Base-by-base conservation (phyloP, 1,139 yeast species). In the Hyphopichia pseudoburtonii region DNA sequence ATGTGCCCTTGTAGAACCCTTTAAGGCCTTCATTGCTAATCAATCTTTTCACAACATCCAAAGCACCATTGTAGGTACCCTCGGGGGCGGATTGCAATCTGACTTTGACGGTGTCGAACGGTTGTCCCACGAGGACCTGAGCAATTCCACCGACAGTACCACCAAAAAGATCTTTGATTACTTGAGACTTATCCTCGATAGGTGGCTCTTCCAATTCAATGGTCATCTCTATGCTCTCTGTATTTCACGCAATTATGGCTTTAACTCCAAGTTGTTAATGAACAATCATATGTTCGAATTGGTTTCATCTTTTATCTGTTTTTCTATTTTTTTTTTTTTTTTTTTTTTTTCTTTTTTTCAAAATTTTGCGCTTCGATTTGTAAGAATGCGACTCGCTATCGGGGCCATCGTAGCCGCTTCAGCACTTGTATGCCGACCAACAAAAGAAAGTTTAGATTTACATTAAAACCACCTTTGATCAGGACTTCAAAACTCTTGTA, bases 131-230 rank as follows among this genome's bases (percentile, higher is more conserved):
- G 33, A 90, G 68, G 11, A 90, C 97, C 64, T 90, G 97, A 12
- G 96, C 89, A 32, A 90, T 79, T 41, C 97, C 97, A 43, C 97
- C 97, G 55, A 86, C 74, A 24, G 96, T 89, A 9, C 97, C 97
- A 5, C 95, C 95, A 44, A 86, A 68, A 36, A 90, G 75, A 58
- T 90, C 97, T 54, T 88, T 89, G 23, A 73, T 54, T 2, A 88
- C 92, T 50, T 89, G 80, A 34, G 56, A 48, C 51, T 70, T 64
- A 41, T 66, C 63, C 32, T 58, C 58, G 6, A 59, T 54, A 32
- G 70, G 56, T 14, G 67, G 62, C 47, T 75, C 80, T 55, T 75
- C 79, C 36, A 71, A 56, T 47, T 70, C 76, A 34, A 71, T 54
- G 15, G 72, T 56, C 75, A 70, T 70, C 23, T 29, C 27, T 24